These are phyloP conservation scores for Selaginella moellendorffii DNA, from an alignment of 75 land plant species.

Conservation along the genomic window DNA sequence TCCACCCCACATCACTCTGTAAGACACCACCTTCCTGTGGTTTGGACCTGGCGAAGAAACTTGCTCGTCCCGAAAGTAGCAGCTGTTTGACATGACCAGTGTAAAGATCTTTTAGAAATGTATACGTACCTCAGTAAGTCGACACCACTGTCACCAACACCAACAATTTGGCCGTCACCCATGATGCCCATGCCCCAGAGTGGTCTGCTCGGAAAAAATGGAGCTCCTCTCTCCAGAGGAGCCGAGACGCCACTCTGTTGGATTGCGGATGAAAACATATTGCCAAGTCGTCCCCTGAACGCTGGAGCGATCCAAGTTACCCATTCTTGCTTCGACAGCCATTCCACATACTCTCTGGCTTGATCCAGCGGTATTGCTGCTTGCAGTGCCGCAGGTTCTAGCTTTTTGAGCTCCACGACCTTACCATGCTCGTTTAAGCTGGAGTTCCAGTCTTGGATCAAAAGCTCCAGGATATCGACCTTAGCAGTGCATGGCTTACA, in stretches of 20 bases:
- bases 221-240: neutral
- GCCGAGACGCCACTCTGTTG: neutral
- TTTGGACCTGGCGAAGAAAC: neutral
- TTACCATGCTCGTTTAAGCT: too few species aligned
- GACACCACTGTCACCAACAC: neutral
- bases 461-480: too few species aligned
- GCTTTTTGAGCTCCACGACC: too few species aligned
- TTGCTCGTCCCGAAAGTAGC: neutral
- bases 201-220: neutral
- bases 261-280: constrained; percentile 1
- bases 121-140: neutral
- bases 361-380: too few species aligned
- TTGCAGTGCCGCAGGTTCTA: too few species aligned
- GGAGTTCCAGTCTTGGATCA: too few species aligned
- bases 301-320: constrained; percentile 5
- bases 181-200: neutral
- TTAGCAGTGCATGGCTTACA: too few species aligned
- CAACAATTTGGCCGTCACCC: neutral
- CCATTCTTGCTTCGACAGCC: constrained; percentile 2
- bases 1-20: neutral
- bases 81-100: neutral
- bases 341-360: neutral
- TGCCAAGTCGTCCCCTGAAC: neutral
- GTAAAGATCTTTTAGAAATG: neutral
- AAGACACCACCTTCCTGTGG: neutral